Percentiles rank a stretch among this genome's conserved stretches.
Evolutionary conservation across 768 basidiomycete species (phyloP).

Genomic region (Leccinum ochraceum): DNA sequence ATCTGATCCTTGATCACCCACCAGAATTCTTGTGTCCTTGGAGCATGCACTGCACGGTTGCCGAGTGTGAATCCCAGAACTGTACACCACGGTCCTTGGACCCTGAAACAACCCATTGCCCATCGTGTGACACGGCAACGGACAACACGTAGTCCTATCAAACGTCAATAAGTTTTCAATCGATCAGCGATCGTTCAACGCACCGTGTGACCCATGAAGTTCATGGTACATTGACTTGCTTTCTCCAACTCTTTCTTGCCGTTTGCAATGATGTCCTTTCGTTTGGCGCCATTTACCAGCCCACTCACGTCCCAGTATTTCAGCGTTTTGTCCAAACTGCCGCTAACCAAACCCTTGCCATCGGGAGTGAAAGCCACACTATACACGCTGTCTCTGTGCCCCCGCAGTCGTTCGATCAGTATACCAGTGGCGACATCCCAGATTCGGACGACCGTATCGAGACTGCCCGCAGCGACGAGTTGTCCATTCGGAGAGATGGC

Average conservation of each 20-base stretch:
- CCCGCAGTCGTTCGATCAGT: constrained; percentile 71
- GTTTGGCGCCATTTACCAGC: constrained; percentile 33
- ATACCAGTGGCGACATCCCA: constrained; percentile 72
- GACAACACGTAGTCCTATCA: constrained; percentile 69
- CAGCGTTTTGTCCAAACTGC: constrained; percentile 86
- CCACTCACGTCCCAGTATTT: constrained; percentile 79
- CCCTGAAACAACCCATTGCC: constrained; percentile 93
- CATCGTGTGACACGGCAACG: constrained; percentile 86
- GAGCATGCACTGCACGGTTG: constrained; percentile 88
- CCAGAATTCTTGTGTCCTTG: constrained; percentile 75
- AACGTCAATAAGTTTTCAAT: constrained; percentile 3
- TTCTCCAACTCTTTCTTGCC: constrained; percentile 52
- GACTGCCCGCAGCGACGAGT: constrained; percentile 64
- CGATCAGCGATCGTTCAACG: constrained; percentile 20
- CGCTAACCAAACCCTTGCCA: constrained; percentile 84
- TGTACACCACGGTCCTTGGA: constrained; percentile 96
- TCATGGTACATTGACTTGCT: constrained; percentile 67
- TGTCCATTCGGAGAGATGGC: constrained; percentile 75
- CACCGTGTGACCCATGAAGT: constrained; percentile 88
- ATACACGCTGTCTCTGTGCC: constrained; percentile 85
- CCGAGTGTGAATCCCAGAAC: constrained; percentile 83
- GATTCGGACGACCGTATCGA: constrained; percentile 78
- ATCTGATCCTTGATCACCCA: constrained; percentile 31
- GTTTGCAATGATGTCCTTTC: constrained; percentile 40
- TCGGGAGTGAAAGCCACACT: constrained; percentile 93